Percentiles rank a stretch among this genome's conserved stretches.
Evolutionary conservation across 371 early-diverging fungal species (phyloP).

Genomic region (Mucor circinelloides): DNA sequence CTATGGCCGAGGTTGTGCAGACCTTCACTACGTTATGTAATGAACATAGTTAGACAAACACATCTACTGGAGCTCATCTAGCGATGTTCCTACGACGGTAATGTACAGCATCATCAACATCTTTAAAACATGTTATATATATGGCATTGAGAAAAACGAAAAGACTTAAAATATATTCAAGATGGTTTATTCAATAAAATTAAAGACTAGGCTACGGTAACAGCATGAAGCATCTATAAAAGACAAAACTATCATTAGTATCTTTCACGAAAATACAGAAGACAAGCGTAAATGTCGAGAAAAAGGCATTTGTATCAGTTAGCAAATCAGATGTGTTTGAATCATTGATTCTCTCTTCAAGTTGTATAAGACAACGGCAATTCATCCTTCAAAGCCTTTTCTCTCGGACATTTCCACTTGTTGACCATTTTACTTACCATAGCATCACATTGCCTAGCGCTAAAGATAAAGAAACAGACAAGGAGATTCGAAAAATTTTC

Average conservation of each 20-base stretch:
- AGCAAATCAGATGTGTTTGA: constrained; percentile 34
- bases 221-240: not conserved
- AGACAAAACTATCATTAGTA: not conserved
- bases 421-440: constrained; percentile 4
- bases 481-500: not conserved
- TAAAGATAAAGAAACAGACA: not conserved
- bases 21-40: too few species aligned
- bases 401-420: not conserved
- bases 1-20: too few species aligned
- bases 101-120: too few species aligned
- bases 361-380: constrained; percentile 26
- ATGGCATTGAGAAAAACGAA: too few species aligned
- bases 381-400: constrained; percentile 14
- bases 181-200: not conserved
- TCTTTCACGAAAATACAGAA: not conserved
- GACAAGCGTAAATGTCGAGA: not conserved
- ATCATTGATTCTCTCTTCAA: constrained; percentile 25
- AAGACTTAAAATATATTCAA: not conserved
- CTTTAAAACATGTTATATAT: too few species aligned
- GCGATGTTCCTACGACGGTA: too few species aligned
- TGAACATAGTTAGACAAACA: too few species aligned
- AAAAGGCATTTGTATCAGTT: constrained; percentile 18
- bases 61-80: too few species aligned
- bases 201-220: not conserved
- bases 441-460: not conserved